Evolutionary conservation across 768 basidiomycete species (phyloP).

Genomic region (Boletus reticuloceps): DNA sequence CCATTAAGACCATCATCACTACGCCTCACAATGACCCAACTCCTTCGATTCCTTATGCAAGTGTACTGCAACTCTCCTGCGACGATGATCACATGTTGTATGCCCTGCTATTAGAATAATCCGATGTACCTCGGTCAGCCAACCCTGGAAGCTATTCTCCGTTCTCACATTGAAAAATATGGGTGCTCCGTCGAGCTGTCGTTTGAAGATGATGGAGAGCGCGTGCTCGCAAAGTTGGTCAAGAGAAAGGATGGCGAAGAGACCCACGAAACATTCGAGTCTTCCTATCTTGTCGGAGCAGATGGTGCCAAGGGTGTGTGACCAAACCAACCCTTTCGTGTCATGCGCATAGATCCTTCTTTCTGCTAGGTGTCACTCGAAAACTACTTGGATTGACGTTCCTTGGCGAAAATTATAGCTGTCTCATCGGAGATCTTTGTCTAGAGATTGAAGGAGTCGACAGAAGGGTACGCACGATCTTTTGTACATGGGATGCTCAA

Average conservation of each 20-base stretch:
- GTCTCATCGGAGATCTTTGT: constrained; percentile 38
- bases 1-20: constrained; percentile 6
- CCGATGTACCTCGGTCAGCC: constrained; percentile 23
- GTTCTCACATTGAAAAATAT: constrained; percentile 19
- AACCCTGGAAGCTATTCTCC: constrained; percentile 26
- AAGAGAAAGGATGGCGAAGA: constrained; percentile 25
- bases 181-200: constrained; percentile 39
- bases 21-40: constrained; percentile 14
- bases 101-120: constrained; percentile 4
- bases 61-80: not conserved
- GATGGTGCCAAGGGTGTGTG: constrained; percentile 39
- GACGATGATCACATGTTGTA: not conserved
- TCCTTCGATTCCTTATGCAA: constrained; percentile 28
- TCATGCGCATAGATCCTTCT: not conserved
- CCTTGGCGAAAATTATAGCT: constrained; percentile 15
- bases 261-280: constrained; percentile 23
- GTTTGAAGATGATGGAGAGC: constrained; percentile 37
- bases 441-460: constrained; percentile 29
- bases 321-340: not conserved
- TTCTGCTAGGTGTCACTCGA: constrained; percentile 31
- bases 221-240: constrained; percentile 37
- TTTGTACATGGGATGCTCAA: not conserved
- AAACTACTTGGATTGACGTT: constrained; percentile 39
- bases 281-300: constrained; percentile 38
- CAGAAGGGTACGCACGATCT: constrained; percentile 16